Evolutionary conservation across 306 rosid species (phyloP), one percentile per base, ranked within the genome.

Genomic region (Glycine tomentella): DNA sequence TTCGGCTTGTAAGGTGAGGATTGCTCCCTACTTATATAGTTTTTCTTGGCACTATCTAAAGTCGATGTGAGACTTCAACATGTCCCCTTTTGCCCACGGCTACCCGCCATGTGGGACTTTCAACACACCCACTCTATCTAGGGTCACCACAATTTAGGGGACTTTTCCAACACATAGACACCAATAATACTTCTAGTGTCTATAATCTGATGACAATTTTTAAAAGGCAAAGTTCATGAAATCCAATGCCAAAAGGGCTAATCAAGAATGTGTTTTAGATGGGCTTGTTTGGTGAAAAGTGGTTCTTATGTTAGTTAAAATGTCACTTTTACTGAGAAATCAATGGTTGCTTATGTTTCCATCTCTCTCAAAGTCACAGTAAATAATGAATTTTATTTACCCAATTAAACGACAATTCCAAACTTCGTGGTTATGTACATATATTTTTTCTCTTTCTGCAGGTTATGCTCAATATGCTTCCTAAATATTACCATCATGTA

Each of bases 391-490:
- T 15, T 7, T 11, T 49, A 80, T 62, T 61, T 61, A 40, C 20
- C 48, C 55, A 62, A n/a, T 38, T 72, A 38, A 40, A 51, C 62
- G 79, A 25, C 11, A 72, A 61, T 36, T 72, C 55, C 36, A 9
- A 80, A 61, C 66, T 73, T 42, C 34, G 42, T 81, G 66, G 52
- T 71, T 42, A 17, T 61, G 49, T 63, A 38, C 65, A 40, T 78
- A 20, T 64, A 12, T 8, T 61, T 69, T 34, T 34, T 76, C 31
- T 75, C 61, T 76, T 80, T 70, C 16, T 84, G 80, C 74, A 95
- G 99, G 92, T 90, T 82, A 80, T 95, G 69, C 98, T 93, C 81
- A 91, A 85, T 81, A 95, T 95, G 99, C 95, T 95, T 70, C 98
- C 97, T 58, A 87, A 87, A 51, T 93, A 93, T 84, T 93, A 93